phyloP scores from a whole-genome alignment of 371 early-diverging fungal species.

The Mortierella sp. region DNA sequence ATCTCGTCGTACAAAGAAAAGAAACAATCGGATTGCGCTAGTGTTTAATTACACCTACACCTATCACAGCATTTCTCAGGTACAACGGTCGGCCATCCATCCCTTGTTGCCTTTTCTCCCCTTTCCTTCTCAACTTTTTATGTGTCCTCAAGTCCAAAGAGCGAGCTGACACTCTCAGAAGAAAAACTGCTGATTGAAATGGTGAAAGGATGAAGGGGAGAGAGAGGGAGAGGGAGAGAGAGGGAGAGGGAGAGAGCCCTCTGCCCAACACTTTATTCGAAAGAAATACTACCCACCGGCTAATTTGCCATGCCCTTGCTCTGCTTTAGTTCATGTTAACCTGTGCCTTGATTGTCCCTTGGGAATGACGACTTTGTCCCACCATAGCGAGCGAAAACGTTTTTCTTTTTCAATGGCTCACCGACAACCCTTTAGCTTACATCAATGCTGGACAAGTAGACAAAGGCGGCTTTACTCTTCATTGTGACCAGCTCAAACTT shows the following conservation, averaged over 20 bases:
- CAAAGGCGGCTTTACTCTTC: too few relatives aligned
- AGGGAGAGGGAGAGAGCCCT: too few relatives aligned
- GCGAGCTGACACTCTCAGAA: neutral
- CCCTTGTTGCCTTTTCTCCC: neutral
- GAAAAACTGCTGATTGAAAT: neutral
- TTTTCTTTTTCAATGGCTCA: too few relatives aligned
- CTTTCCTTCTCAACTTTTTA: neutral
- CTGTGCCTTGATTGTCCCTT: neutral
- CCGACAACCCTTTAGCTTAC: too few relatives aligned
- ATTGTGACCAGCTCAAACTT: too few relatives aligned
- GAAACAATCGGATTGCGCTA: neutral
- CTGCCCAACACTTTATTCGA: neutral
- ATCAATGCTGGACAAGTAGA: too few relatives aligned
- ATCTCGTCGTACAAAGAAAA: conserved; percentile 1
- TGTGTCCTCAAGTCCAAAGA: neutral
- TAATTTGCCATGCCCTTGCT: neutral
- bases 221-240: too few relatives aligned
- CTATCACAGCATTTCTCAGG: neutral
- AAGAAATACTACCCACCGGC: neutral
- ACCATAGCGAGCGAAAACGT: neutral
- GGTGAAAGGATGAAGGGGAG: too few relatives aligned
- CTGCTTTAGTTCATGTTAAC: neutral
- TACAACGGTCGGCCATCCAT: neutral
- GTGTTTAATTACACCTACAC: neutral
- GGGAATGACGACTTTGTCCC: neutral